phyloP scores from a whole-genome alignment of 2,329 filamentous ascomycete species.

The Claviceps arundinis region DNA sequence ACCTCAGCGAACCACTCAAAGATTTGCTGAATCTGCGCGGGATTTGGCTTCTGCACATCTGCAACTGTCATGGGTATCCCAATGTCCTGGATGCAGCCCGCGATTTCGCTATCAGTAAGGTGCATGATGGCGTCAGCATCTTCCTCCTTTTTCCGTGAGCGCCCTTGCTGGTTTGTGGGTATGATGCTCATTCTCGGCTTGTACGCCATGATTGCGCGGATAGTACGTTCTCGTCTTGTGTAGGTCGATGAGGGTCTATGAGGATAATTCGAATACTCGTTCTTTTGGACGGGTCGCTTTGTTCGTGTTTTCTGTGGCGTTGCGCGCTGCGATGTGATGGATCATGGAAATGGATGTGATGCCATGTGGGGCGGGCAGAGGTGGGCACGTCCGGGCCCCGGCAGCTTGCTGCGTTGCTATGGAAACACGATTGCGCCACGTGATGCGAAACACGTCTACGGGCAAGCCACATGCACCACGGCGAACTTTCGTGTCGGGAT shows the following conservation, averaged over 20 bases:
- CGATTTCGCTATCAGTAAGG: conserved; percentile 64
- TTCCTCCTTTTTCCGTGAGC: conserved; percentile 45
- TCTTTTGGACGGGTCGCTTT: background rate
- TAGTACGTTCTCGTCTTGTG: background rate
- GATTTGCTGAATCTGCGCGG: conserved; percentile 89
- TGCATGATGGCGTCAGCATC: conserved; percentile 47
- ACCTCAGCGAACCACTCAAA: conserved; percentile 97
- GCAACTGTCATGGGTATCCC: conserved; percentile 77
- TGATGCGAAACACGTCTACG: background rate
- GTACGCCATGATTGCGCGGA: conserved; percentile 36
- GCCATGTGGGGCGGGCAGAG: background rate
- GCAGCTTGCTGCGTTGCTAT: conserved; percentile 5
- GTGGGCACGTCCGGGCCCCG: background rate
- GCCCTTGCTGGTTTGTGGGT: conserved; percentile 36
- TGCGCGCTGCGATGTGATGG: background rate
- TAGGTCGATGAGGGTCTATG: background rate
- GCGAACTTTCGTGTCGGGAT: too few species aligned
- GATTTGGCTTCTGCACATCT: conserved; percentile 87
- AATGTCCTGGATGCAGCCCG: conserved; percentile 93
- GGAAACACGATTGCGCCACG: conserved; percentile 3
- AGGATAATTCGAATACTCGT: background rate
- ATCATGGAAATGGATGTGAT: background rate
- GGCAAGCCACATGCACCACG: too few species aligned
- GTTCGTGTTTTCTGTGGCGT: background rate
- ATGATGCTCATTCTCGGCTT: conserved; percentile 49